Evolutionary conservation across 371 early-diverging fungal genomes (phyloP), one percentile per base, ranked within the genome.

Genomic region (Mucor indicus): DNA sequence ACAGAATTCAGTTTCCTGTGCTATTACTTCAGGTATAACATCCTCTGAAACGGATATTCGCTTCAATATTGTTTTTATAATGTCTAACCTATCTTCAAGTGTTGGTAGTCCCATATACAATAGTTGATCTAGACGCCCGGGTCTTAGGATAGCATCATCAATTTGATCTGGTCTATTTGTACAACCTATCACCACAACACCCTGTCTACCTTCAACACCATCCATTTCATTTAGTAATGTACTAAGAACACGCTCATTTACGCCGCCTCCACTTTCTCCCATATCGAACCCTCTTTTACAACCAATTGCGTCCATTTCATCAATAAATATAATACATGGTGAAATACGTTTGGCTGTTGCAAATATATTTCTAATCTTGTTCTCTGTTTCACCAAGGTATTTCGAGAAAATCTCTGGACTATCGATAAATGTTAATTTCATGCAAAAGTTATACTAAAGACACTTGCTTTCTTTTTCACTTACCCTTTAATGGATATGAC

Each of bases 381-480:
- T 75, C 70, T 98, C 98, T 0, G 92, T 90, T 46, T 96, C 96
- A 19, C 98, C 98, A 3, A 95, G 75, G 48, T 91, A 92, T 59
- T 91, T 90, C 20, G 90, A 90, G 53, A 84, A 87, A 21, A 94
- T 74, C 39, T 90, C 85, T 27, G 89, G 86, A n/a, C 86, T 83
- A 49, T 15, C 21, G 27, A 19, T 10, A 39, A 16, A 35, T 31
- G 29, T 27, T 22, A 17, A 17, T 15, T 10, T 35, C n/a, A n/a
- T n/a, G n/a, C n/a, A 35, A 38, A 24, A 13, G 10, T 4, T 11
- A 30, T 13, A 25, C 9, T 19, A 44, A 12, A 15, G 10, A 32
- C 4, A 15, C 15, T 17, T 12, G 11, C 1, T 10, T n/a, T n/a
- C n/a, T n/a, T n/a, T n/a, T n/a, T n/a, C n/a, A 53, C 50, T 58